A percentile compares a stretch with the other conserved stretches of the same genome.
Evolutionary conservation across 768 basidiomycete genomes (phyloP).

Genomic region (Pisolithus orientalis): DNA sequence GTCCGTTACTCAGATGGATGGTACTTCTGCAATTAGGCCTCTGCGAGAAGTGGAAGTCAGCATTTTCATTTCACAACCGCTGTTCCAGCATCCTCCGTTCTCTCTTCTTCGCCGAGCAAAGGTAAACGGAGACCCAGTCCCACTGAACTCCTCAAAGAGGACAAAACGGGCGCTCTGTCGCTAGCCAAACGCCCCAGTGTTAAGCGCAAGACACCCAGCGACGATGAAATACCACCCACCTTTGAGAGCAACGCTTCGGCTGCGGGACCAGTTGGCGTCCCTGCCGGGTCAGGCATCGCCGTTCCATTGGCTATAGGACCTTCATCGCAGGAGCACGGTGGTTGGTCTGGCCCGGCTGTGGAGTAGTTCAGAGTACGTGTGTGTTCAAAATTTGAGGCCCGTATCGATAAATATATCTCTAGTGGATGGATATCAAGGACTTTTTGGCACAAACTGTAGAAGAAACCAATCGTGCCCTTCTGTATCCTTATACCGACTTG

Average conservation of each 20-base stretch:
- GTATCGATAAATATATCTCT: no score
- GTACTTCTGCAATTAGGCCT: neutral
- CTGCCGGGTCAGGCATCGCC: neutral
- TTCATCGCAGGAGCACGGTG: neutral
- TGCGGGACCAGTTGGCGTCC: neutral
- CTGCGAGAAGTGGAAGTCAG: slow-evolving; percentile 1
- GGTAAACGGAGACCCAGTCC: slow-evolving; percentile 69
- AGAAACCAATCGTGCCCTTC: no score
- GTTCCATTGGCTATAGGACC: neutral
- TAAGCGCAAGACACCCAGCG: slow-evolving; percentile 35
- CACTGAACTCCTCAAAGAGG: slow-evolving; percentile 60
- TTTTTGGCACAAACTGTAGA: no score
- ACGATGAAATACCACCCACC: slow-evolving; percentile 6
- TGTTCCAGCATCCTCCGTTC: slow-evolving; percentile 10
- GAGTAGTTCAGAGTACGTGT: neutral
- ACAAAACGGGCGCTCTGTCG: slow-evolving; percentile 47
- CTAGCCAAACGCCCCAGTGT: slow-evolving; percentile 64
- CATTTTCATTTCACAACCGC: slow-evolving; percentile 3
- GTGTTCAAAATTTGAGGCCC: no score
- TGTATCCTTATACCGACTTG: no score
- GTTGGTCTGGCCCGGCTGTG: neutral
- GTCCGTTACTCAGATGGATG: no score
- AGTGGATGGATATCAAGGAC: no score
- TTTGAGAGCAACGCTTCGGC: slow-evolving; percentile 8
- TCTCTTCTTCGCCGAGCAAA: slow-evolving; percentile 30